Evolutionary conservation across 2,329 filamentous ascomycete genomes (phyloP), one percentile per base, ranked within the genome.

Genomic region (Sporothrix brunneoviolacea): DNA sequence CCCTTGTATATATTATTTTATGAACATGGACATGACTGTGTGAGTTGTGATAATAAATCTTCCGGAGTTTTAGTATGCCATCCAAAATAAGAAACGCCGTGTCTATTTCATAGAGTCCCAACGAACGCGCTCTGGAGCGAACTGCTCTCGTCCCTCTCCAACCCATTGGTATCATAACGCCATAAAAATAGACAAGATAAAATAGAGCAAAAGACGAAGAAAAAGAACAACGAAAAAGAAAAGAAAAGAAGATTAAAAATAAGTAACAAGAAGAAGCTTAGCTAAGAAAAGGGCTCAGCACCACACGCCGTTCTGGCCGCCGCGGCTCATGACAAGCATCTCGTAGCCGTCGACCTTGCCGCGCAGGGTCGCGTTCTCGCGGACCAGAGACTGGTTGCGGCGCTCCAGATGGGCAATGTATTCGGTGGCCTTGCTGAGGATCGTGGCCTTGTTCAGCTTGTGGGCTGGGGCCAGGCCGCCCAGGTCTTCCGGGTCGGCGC

Each of bases 281-380:
- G 10, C 19, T n/a, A 8, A 30, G 33, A 32, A 40, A 6, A 19
- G 1, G 12, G 27, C 8, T 57, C 21, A 61, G 30, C 47, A 55
- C 59, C 59, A 62, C 21, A 59, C 37, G 12, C 40, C 48, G 15
- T 50, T 47, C 32, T 45, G 41, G n/a, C 52, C 58, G 10, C 56
- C 47, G 13, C 60, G 54, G 43, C 55, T 59, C 61, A 64, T 61
- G 36, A 65, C 52, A 45, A 66, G 27, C 59, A 63, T 60, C 58
- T 67, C 63, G 30, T 64, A 59, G 12, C 59, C 60, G 48, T 63
- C 61, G 36, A 66, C 62, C 27, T 62, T 57, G 19, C 57, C 58
- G 54, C 72, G 69, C 18, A 77, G 60, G 39, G 69, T 65, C n/a
- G 66, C 63, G 55, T 73, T 71, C 53, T 75, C 72, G 54, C 66